Conservation (phyloP, 2,329 filamentous ascomycete species). For the Huntiella moniliformis region DNA sequence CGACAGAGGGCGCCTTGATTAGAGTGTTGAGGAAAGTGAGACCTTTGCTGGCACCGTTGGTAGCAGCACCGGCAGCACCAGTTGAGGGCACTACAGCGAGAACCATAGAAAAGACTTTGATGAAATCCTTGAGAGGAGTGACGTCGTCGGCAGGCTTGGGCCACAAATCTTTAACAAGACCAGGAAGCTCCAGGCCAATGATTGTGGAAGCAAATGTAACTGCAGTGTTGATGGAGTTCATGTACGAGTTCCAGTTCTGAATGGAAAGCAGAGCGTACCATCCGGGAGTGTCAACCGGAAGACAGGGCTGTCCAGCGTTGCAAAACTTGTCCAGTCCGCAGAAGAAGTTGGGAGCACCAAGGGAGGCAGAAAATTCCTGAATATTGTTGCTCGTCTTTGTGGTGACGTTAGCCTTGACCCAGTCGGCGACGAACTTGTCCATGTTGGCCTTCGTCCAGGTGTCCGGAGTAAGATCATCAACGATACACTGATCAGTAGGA, state of each 20-base stretch:
- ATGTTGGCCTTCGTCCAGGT: conserved; percentile 1
- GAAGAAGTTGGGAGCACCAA: conserved; percentile 13
- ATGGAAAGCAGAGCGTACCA: conserved; percentile 12
- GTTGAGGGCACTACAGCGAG: conserved; percentile 10
- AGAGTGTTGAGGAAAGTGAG: conserved; percentile 1
- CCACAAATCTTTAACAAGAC: conserved; percentile 12
- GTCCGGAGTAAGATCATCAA: neutral
- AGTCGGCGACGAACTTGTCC: conserved; percentile 9
- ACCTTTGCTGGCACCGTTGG: neutral
- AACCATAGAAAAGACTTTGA: conserved; percentile 8
- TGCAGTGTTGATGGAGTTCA: conserved; percentile 13
- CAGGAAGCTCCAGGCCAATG: conserved; percentile 9
- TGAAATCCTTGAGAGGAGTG: conserved; percentile 9
- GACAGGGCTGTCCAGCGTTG: conserved; percentile 12
- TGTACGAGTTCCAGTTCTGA: conserved; percentile 12
- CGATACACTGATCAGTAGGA: neutral
- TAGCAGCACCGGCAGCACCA: conserved; percentile 1
- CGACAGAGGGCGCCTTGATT: conserved; percentile 2
- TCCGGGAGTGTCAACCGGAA: conserved; percentile 9
- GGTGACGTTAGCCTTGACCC: conserved; percentile 8
- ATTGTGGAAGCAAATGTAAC: conserved; percentile 12
- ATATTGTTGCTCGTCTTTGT: conserved; percentile 7
- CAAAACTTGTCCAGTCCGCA: conserved; percentile 11
- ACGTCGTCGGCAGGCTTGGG: conserved; percentile 10
- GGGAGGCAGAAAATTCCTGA: conserved; percentile 8